A percentile compares a stretch with the other conserved stretches of the same genome.
These are phyloP conservation scores for Colletotrichum sp. DNA, from an alignment of 2,329 filamentous ascomycete species.

Conservation along the genomic window DNA sequence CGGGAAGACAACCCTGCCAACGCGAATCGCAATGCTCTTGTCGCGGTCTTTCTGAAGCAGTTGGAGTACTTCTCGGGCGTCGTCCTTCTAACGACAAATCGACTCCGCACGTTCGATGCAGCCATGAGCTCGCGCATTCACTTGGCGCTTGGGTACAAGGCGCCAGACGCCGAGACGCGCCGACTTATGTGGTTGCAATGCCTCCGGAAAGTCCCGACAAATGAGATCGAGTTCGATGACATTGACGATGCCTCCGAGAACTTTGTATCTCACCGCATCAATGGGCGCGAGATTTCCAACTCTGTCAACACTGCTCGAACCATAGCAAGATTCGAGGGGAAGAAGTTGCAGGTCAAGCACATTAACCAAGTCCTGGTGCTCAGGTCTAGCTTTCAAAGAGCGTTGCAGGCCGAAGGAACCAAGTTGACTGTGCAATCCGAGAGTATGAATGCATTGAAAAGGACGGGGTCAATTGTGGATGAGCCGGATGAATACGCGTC, in stretches of 20 bases:
- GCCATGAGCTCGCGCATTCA: slow-evolving; percentile 47
- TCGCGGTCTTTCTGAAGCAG: slow-evolving; percentile 47
- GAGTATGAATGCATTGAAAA: neutral
- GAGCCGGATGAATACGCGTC: neutral
- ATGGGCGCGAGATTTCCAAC: neutral
- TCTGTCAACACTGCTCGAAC: neutral
- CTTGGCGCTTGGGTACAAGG: slow-evolving; percentile 44
- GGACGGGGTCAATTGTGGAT: neutral
- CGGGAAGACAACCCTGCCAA: neutral
- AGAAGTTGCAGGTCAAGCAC: neutral
- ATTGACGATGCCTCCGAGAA: neutral
- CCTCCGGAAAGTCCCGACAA: neutral
- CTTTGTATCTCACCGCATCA: neutral
- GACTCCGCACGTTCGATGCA: slow-evolving; percentile 57
- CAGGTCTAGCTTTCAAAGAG: neutral
- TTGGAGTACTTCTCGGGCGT: slow-evolving; percentile 94
- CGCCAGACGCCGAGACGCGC: neutral
- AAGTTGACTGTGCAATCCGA: neutral
- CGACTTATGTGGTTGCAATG: neutral
- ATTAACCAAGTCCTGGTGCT: neutral
- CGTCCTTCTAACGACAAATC: slow-evolving; percentile 87
- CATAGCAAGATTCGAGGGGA: neutral
- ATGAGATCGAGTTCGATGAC: neutral
- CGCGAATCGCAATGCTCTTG: neutral
- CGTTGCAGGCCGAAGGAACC: neutral